phyloP scores from a whole-genome alignment of 1,284 basidiomycete species.

The Hemileia vastatrix region DNA sequence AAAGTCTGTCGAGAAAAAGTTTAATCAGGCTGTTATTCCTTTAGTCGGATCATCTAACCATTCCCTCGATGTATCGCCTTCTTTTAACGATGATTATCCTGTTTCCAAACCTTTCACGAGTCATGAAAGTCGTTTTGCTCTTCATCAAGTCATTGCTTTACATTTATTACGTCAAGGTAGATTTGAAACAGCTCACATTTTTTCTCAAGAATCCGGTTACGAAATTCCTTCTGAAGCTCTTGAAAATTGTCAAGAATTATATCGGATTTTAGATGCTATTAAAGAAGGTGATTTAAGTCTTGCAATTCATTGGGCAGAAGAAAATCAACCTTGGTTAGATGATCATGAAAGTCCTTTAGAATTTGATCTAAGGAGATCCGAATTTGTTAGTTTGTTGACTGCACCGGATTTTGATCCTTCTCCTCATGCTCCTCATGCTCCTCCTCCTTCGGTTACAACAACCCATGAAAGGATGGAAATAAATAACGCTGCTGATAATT shows the following conservation, averaged over 20 bases:
- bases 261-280: conserved; percentile 8
- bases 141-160: conserved; percentile 9
- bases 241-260: conserved; percentile 14
- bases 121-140: conserved; percentile 1
- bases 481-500: neutral
- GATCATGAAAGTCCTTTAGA: conserved; percentile 15
- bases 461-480: neutral
- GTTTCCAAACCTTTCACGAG: conserved; percentile 10
- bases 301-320: conserved; percentile 13
- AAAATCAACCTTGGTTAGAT: conserved; percentile 9
- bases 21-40: conserved; percentile 16
- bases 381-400: conserved; percentile 17
- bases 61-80: neutral
- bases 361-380: conserved; percentile 18
- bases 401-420: conserved; percentile 5
- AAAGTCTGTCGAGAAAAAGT: conserved; percentile 21
- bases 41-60: conserved; percentile 14
- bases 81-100: neutral
- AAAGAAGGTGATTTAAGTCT: conserved; percentile 7
- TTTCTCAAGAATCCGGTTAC: conserved; percentile 6
- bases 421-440: neutral
- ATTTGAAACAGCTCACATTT: conserved; percentile 16
- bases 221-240: neutral
- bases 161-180: conserved; percentile 18
- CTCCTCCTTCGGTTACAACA: neutral